Percentiles rank a stretch among this genome's conserved stretches.
These are phyloP conservation scores for Apophysomyces sp. DNA, from an alignment of 371 early-diverging fungal species.

Conservation along the genomic window DNA sequence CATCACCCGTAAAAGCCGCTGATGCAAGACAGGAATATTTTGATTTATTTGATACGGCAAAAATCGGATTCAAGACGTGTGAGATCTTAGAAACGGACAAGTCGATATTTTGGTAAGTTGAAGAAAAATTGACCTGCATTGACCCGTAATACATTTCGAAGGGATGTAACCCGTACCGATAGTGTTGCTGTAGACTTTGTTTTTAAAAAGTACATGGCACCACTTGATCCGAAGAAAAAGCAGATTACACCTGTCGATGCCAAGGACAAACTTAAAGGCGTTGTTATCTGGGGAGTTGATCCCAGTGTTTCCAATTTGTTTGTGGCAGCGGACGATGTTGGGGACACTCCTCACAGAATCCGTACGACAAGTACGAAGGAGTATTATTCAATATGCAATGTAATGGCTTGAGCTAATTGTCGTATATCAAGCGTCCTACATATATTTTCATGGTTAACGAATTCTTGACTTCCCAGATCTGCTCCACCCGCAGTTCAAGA, in stretches of 20 bases:
- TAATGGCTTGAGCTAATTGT: no score
- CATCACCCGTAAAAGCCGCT: neutral
- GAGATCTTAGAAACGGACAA: neutral
- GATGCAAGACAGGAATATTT: neutral
- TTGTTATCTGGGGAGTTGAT: neutral
- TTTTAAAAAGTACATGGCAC: neutral
- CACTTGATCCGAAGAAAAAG: neutral
- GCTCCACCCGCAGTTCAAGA: no score
- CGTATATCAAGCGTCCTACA: no score
- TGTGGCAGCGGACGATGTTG: neutral
- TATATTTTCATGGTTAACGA: no score
- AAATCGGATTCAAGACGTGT: neutral
- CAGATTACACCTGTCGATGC: neutral
- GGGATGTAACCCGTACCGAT: no score
- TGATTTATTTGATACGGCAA: neutral
- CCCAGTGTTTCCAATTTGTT: neutral
- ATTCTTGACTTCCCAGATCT: no score
- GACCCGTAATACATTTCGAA: neutral
- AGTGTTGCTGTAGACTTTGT: neutral
- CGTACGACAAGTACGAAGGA: neutral
- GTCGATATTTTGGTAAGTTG: neutral
- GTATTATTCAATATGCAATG: neutral
- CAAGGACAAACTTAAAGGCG: neutral
- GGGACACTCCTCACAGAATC: neutral
- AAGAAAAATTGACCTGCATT: neutral